Conservation (phyloP, 176 grass and related monocot genomes). For the Eleusine indica region DNA sequence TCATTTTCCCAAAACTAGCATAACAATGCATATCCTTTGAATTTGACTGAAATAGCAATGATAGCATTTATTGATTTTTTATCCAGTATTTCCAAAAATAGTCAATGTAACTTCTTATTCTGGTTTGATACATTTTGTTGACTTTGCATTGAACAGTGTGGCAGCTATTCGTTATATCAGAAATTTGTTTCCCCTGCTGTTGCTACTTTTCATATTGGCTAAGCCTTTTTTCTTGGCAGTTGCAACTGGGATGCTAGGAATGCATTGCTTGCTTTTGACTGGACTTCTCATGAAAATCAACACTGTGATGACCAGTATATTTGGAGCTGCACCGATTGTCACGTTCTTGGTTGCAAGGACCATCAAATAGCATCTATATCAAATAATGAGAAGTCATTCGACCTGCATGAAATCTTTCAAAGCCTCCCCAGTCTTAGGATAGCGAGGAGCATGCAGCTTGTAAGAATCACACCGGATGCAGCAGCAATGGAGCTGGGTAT, state of each 20-base stretch:
- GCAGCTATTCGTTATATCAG: background rate
- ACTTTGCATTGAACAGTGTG: background rate
- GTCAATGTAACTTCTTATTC: background rate
- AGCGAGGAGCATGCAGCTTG: conserved; percentile 54
- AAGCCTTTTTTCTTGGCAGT: conserved; percentile 46
- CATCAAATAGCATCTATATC: conserved; percentile 54
- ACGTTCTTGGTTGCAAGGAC: conserved; percentile 65
- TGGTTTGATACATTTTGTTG: conserved; percentile 8
- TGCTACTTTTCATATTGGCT: conserved; percentile 1
- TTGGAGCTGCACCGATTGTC: conserved; percentile 78
- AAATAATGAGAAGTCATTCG: conserved; percentile 62
- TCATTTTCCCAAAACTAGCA: background rate
- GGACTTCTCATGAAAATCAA: conserved; percentile 35
- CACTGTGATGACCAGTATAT: conserved; percentile 58
- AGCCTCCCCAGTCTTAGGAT: conserved; percentile 67
- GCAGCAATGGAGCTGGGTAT: conserved; percentile 48
- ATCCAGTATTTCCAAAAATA: background rate
- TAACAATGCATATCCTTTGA: background rate
- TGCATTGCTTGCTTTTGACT: conserved; percentile 69
- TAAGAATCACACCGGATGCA: conserved; percentile 61
- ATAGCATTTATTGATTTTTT: background rate
- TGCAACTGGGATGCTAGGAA: conserved; percentile 83
- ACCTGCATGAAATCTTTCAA: conserved; percentile 93
- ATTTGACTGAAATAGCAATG: background rate
- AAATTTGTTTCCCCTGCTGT: background rate